Conservation (phyloP, 805 yeast genomes). For the Candida ovalis region DNA sequence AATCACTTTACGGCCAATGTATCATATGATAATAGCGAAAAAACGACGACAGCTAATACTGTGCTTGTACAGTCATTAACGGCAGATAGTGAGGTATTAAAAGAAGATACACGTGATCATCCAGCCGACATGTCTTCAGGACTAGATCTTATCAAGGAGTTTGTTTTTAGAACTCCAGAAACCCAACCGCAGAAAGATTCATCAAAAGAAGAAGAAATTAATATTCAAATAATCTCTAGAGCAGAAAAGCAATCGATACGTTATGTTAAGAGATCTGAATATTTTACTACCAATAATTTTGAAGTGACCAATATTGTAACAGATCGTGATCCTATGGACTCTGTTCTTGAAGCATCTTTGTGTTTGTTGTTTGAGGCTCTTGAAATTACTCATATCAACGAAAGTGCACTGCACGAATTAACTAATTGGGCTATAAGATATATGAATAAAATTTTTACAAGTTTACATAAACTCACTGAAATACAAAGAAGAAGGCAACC, state of each 20-base stretch:
- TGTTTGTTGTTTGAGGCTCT: conserved; percentile 34
- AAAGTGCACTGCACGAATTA: conserved; percentile 37
- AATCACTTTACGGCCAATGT: too few relatives aligned
- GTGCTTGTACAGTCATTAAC: too few relatives aligned
- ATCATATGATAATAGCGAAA: too few relatives aligned
- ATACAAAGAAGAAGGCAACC: conserved; percentile 59
- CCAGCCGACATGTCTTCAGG: neutral
- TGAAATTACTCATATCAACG: conserved; percentile 26
- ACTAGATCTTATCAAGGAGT: neutral
- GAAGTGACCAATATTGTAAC: neutral
- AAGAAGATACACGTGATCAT: neutral
- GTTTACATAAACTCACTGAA: conserved; percentile 49
- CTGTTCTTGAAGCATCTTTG: conserved; percentile 31
- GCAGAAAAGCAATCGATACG: conserved; percentile 1
- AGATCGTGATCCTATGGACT: conserved; percentile 29
- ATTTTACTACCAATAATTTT: neutral
- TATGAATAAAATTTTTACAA: conserved; percentile 35
- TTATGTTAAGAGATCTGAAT: neutral
- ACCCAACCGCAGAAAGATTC: neutral
- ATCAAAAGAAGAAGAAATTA: neutral
- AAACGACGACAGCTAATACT: too few relatives aligned
- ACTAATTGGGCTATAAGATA: conserved; percentile 33
- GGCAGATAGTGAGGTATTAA: neutral
- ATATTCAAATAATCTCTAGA: neutral
- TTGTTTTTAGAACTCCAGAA: neutral